Conservation (phyloP, 2,329 filamentous ascomycete genomes). For the Metarhizium anisopliae region DNA sequence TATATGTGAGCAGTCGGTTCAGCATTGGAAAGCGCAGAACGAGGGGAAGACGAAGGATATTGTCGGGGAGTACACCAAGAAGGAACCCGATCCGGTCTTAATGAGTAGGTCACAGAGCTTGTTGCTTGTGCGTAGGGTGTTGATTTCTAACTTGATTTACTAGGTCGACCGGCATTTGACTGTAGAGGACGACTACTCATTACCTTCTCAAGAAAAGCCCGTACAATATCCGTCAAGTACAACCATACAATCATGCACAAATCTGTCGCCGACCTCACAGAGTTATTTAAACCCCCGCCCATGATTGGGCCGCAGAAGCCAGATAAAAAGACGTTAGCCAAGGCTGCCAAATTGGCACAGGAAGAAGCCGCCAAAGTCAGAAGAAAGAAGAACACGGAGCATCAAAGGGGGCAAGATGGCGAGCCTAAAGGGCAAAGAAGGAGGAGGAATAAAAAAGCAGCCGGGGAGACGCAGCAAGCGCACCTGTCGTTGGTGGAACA, state of each 20-base stretch:
- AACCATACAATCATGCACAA: slow-evolving; percentile 48
- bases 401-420: slow-evolving; percentile 17
- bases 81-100: slow-evolving; percentile 35
- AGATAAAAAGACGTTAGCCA: neutral
- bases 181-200: slow-evolving; percentile 44
- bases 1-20: slow-evolving; percentile 42
- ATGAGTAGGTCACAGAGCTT: slow-evolving; percentile 28
- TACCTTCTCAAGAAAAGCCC: slow-evolving; percentile 37
- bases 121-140: neutral
- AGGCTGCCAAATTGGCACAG: slow-evolving; percentile 15
- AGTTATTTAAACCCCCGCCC: slow-evolving; percentile 37
- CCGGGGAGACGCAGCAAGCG: slow-evolving; percentile 14
- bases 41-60: slow-evolving; percentile 30
- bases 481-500: slow-evolving; percentile 6
- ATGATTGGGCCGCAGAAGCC: slow-evolving; percentile 17
- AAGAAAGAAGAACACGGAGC: slow-evolving; percentile 15
- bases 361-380: slow-evolving; percentile 18
- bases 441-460: slow-evolving; percentile 18
- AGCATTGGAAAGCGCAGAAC: slow-evolving; percentile 40
- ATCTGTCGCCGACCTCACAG: slow-evolving; percentile 41
- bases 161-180: slow-evolving; percentile 50
- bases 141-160: neutral
- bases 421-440: slow-evolving; percentile 18
- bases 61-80: slow-evolving; percentile 41
- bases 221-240: slow-evolving; percentile 43